Percentiles rank a stretch among this genome's conserved stretches.
Evolutionary conservation across 257 asterid species (phyloP).

Genomic region (Nicotiana obtusifolia): DNA sequence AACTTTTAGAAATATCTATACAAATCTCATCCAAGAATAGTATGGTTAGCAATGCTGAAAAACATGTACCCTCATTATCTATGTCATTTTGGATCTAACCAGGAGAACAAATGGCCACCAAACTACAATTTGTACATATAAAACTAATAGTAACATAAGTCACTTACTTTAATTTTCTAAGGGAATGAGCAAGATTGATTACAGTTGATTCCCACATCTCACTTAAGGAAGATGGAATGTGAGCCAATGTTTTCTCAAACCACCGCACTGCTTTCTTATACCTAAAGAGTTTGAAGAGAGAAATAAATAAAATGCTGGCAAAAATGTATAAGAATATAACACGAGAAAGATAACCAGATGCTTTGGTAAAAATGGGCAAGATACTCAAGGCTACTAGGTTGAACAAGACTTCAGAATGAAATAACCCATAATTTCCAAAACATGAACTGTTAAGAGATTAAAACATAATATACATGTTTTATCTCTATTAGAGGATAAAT

Average conservation of each 20-base stretch:
- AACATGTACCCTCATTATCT: not conserved
- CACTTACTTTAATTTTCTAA: slow-evolving; percentile 77
- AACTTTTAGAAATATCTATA: not conserved
- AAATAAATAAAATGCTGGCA: not conserved
- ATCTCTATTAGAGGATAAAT: slow-evolving; percentile 2
- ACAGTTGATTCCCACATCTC: slow-evolving; percentile 99
- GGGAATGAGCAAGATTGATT: slow-evolving; percentile 90
- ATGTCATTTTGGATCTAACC: not conserved
- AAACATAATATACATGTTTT: not conserved
- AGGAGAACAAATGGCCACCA: not conserved
- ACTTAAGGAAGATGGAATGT: slow-evolving; percentile 71
- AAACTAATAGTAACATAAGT: not conserved
- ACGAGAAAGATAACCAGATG: not conserved
- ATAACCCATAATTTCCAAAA: not conserved
- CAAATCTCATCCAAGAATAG: not conserved
- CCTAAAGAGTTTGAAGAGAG: slow-evolving; percentile 35
- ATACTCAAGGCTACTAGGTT: not conserved
- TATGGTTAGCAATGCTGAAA: not conserved
- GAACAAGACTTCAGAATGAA: not conserved
- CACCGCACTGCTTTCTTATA: slow-evolving; percentile 80
- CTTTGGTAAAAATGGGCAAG: not conserved
- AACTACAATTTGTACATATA: not conserved
- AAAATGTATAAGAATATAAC: not conserved
- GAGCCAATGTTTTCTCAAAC: slow-evolving; percentile 86
- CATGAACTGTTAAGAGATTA: not conserved